Conservation (phyloP, 495 filamentous ascomycete genomes). For the Penicillium riverlandense region DNA sequence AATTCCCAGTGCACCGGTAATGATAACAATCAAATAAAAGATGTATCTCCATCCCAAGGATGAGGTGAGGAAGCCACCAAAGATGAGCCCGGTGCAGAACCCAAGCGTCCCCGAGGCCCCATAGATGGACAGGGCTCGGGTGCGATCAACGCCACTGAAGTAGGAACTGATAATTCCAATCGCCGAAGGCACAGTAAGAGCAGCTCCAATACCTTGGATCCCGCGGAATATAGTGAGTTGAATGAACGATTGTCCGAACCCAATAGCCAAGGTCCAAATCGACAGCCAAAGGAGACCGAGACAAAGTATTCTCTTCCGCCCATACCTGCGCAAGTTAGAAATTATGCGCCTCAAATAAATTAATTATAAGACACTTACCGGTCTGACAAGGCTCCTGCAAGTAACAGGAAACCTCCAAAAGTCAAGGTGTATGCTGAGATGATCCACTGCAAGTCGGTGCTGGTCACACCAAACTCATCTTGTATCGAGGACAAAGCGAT, state of each 20-base stretch:
- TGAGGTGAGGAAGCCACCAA: conserved; percentile 30
- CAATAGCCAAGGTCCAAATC: conserved; percentile 29
- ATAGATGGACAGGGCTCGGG: conserved; percentile 28
- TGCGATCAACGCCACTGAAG: conserved; percentile 28
- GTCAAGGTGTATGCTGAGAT: conserved; percentile 32
- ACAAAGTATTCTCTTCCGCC: conserved; percentile 27
- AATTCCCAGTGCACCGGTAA: conserved; percentile 21
- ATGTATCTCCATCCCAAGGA: conserved; percentile 32
- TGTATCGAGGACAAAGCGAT: conserved; percentile 30
- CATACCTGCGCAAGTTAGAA: conserved; percentile 18
- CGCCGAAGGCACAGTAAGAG: conserved; percentile 29
- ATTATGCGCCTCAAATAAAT: background rate
- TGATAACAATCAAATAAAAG: conserved; percentile 27
- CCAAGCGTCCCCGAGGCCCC: conserved; percentile 29
- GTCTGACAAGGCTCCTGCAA: conserved; percentile 29
- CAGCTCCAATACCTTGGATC: conserved; percentile 29
- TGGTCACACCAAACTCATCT: conserved; percentile 25
- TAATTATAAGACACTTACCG: conserved; percentile 12
- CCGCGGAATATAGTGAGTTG: conserved; percentile 29
- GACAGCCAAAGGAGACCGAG: conserved; percentile 26
- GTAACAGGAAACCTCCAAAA: conserved; percentile 28
- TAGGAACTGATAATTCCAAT: conserved; percentile 35
- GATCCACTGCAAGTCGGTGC: conserved; percentile 32
- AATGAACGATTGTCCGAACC: conserved; percentile 29
- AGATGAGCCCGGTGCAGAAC: conserved; percentile 29